phyloP scores from a whole-genome alignment of 768 basidiomycete genomes.

The Suillus subluteus region DNA sequence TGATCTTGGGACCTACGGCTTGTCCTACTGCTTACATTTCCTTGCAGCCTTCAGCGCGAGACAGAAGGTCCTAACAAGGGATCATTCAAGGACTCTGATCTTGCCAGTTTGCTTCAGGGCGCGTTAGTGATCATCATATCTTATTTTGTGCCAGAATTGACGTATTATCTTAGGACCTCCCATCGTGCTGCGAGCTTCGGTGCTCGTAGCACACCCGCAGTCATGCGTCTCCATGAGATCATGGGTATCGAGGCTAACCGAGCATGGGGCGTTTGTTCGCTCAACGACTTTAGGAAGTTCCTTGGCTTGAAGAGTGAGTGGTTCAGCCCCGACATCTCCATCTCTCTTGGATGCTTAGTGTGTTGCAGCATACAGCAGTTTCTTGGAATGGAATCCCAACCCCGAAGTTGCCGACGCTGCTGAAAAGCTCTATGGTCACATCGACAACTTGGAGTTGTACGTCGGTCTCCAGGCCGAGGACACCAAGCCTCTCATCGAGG shows the following conservation, averaged over 20 bases:
- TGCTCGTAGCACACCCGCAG: conserved; percentile 74
- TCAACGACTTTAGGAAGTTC: conserved; percentile 87
- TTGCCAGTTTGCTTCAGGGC: conserved; percentile 67
- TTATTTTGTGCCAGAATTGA: conserved; percentile 7
- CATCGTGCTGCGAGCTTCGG: conserved; percentile 74
- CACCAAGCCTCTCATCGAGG: conserved; percentile 71
- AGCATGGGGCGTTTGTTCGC: conserved; percentile 77
- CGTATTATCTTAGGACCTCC: conserved; percentile 52
- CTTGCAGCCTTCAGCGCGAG: conserved; percentile 60
- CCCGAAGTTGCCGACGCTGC: conserved; percentile 70
- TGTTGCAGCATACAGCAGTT: conserved; percentile 60
- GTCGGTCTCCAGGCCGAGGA: conserved; percentile 82
- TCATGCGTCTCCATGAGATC: conserved; percentile 78
- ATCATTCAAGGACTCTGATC: conserved; percentile 68
- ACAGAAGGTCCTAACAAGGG: conserved; percentile 41
- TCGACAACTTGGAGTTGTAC: conserved; percentile 80
- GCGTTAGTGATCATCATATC: conserved; percentile 50
- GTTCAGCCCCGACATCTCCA: background rate
- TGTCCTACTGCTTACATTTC: conserved; percentile 11
- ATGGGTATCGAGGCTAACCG: conserved; percentile 84
- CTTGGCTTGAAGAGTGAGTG: conserved; percentile 73
- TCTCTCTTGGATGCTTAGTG: conserved; percentile 1
- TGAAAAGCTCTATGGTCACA: conserved; percentile 76
- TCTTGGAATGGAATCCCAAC: conserved; percentile 83
- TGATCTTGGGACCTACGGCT: background rate